Percentiles rank a stretch among this genome's conserved stretches.
Evolutionary conservation across 1,139 yeast species (phyloP).

Genomic region (Yamadazyma pseudoaaseri): DNA sequence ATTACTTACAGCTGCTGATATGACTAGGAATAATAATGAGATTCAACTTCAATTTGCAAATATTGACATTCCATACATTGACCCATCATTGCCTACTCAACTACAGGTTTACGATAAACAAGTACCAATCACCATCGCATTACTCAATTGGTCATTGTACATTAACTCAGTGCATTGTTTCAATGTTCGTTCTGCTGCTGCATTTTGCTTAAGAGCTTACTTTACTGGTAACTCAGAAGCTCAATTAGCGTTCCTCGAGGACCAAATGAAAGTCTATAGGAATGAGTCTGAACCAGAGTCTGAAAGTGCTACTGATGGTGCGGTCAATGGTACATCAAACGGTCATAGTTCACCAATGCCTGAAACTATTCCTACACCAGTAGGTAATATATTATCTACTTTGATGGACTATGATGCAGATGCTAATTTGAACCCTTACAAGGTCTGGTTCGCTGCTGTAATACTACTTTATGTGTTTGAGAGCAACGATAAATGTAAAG

Average conservation of each 20-base stretch:
- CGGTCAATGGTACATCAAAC: neutral
- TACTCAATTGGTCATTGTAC: slow-evolving; percentile 77
- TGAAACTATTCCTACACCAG: slow-evolving; percentile 21
- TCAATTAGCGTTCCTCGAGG: slow-evolving; percentile 57
- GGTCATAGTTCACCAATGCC: neutral
- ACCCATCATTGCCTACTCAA: slow-evolving; percentile 67
- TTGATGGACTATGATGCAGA: slow-evolving; percentile 80
- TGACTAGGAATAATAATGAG: slow-evolving; percentile 61
- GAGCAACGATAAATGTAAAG: slow-evolving; percentile 52
- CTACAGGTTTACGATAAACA: slow-evolving; percentile 30
- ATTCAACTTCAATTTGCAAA: slow-evolving; percentile 71
- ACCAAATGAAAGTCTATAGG: slow-evolving; percentile 55
- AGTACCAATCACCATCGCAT: slow-evolving; percentile 70
- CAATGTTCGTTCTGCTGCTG: slow-evolving; percentile 74
- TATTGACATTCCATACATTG: slow-evolving; percentile 89
- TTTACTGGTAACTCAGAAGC: slow-evolving; percentile 66
- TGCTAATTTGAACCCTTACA: slow-evolving; percentile 76
- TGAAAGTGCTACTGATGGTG: neutral
- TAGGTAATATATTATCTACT: slow-evolving; percentile 61
- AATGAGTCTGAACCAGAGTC: slow-evolving; percentile 3
- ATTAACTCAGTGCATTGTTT: slow-evolving; percentile 83
- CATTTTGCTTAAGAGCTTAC: slow-evolving; percentile 64
- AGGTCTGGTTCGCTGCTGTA: slow-evolving; percentile 80
- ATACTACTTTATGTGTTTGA: slow-evolving; percentile 63
- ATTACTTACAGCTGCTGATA: slow-evolving; percentile 71